Conservation (phyloP, 1,284 basidiomycete species). For the Bjerkandera adusta region DNA sequence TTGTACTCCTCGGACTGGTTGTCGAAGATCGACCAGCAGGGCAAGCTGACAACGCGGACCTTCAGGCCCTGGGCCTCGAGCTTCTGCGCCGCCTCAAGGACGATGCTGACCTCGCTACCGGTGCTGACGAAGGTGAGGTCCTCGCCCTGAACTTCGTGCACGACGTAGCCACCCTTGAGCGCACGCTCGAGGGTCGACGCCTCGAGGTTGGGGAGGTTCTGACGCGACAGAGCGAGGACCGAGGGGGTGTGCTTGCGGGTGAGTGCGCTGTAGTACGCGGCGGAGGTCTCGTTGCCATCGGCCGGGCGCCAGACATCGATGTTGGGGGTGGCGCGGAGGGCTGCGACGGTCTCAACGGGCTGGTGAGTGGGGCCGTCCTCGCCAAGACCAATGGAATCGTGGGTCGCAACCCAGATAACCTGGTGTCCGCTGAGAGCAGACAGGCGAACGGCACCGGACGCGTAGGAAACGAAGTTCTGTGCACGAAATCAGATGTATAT, state of each 20-base stretch:
- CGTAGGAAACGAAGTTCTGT: slow-evolving; percentile 93
- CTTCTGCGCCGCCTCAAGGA: slow-evolving; percentile 79
- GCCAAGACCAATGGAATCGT: slow-evolving; percentile 89
- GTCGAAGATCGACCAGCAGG: slow-evolving; percentile 91
- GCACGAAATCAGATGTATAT: background rate
- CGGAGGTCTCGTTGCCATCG: slow-evolving; percentile 94
- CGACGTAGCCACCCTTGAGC: slow-evolving; percentile 84
- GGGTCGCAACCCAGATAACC: slow-evolving; percentile 91
- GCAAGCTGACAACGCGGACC: slow-evolving; percentile 83
- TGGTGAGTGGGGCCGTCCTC: slow-evolving; percentile 98
- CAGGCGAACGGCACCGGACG: slow-evolving; percentile 87
- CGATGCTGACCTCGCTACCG: slow-evolving; percentile 88
- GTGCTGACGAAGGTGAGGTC: slow-evolving; percentile 87
- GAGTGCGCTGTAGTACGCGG: slow-evolving; percentile 82
- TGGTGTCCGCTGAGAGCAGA: slow-evolving; percentile 89
- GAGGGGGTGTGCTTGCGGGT: slow-evolving; percentile 78
- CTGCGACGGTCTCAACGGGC: slow-evolving; percentile 86
- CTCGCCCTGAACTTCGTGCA: slow-evolving; percentile 75
- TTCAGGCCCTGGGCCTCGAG: slow-evolving; percentile 78
- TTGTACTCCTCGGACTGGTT: slow-evolving; percentile 80
- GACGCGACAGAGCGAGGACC: slow-evolving; percentile 84
- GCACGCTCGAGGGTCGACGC: slow-evolving; percentile 86
- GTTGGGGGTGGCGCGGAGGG: slow-evolving; percentile 90
- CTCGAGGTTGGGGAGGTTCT: slow-evolving; percentile 93
- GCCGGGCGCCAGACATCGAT: slow-evolving; percentile 90